Percentiles rank a stretch among this genome's conserved stretches.
phyloP scores from a whole-genome alignment of 257 asterid genomes.

The Jaltomata sinuosa region DNA sequence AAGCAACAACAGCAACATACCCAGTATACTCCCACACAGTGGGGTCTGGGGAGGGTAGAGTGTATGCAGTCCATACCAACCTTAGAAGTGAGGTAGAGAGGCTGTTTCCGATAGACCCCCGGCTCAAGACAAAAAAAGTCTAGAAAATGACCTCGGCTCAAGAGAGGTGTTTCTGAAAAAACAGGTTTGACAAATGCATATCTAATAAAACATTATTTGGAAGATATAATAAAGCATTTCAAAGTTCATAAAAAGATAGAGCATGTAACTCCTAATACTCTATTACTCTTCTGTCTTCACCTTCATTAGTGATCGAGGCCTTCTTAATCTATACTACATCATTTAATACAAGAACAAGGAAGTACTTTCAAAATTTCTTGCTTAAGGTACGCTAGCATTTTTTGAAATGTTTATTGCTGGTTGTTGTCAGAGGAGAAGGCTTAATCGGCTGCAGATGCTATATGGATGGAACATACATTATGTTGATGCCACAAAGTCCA shows the following conservation, averaged over 20 bases:
- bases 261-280: background rate
- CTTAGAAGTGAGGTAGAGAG: too few relatives aligned
- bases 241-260: background rate
- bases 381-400: background rate
- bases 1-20: too few relatives aligned
- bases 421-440: conserved; percentile 60
- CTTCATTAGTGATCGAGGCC: background rate
- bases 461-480: conserved; percentile 75
- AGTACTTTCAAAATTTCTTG: background rate
- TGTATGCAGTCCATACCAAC: too few relatives aligned
- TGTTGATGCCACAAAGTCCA: conserved; percentile 57
- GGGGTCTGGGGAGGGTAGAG: too few relatives aligned
- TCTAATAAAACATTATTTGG: background rate
- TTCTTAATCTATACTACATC: background rate
- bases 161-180: too few relatives aligned
- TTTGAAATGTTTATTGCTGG: background rate
- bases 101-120: too few relatives aligned
- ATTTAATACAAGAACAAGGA: background rate
- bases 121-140: too few relatives aligned
- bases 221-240: background rate
- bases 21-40: too few relatives aligned
- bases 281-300: background rate
- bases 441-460: conserved; percentile 55
- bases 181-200: background rate
- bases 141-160: too few relatives aligned